Base-by-base conservation (phyloP, 192 early-diverging fungal genomes). In the Chytriomyces sp. region DNA sequence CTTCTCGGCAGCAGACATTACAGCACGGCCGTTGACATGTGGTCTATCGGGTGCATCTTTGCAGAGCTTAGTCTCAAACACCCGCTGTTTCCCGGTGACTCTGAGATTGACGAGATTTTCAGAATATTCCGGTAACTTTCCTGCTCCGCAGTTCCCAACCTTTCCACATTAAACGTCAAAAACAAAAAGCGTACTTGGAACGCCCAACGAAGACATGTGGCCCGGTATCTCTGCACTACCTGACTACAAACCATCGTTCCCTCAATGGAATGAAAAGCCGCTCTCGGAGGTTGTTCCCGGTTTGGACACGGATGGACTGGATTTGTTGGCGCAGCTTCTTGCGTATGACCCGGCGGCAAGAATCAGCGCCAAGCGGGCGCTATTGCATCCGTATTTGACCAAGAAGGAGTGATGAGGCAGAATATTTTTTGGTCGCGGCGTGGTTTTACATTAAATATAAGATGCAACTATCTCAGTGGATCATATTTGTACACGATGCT, bases 41-140 rank as follows among this genome's bases (percentile, higher is more conserved):
- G 98, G 98, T 91, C 90, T 60, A 89, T 96, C 52, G 98, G 94
- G 0, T 98, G 96, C 77, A 96, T 99, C 69, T 92, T 99, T 86
- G 94, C 94, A 34, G 98, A 99, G 81, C 93, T 99, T 93, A 82
- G 86, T 34, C 77, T 80, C 38, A 82, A 90, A 38, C 77, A 77
- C 19, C 92, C 98, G 1, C 76, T 98, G 41, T 98, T 98, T 64
- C 93, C 96, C 36, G 90, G 91, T 25, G 89, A 92, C 70, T 94
- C 93, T 38, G 94, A 96, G 64, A 94, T 95, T 69, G 94, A 95
- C 81, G 89, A 96, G 75, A 79, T 96, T n/a, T 95, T 94, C 84
- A 87, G 89, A 57, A 96, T 96, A 73, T 96, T 96, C 84, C 78
- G 86, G 80, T 80, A 61, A 22, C 17, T 49, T 49, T 14, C 14